phyloP scores from a whole-genome alignment of 164 flowering plant genomes.

The Liquidambar formosana region DNA sequence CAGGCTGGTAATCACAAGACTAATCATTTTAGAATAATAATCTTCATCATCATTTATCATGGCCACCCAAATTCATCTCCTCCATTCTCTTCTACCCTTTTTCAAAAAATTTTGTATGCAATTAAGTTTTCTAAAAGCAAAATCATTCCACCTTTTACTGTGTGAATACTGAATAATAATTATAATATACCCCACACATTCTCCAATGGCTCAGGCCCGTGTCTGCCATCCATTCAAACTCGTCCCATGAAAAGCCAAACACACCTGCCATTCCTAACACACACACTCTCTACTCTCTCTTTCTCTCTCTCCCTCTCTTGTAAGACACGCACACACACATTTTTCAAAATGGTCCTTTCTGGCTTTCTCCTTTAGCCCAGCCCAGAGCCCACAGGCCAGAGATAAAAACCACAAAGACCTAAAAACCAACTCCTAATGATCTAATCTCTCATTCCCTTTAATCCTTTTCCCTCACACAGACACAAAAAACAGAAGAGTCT shows the following conservation, averaged over 20 bases:
- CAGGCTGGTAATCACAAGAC: conserved; percentile 25
- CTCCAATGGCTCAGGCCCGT: conserved; percentile 16
- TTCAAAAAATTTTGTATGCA: not conserved
- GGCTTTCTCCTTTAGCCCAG: not conserved
- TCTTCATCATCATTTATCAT: conserved; percentile 34
- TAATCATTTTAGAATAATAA: conserved; percentile 62
- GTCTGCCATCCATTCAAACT: conserved; percentile 31
- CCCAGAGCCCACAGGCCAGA: conserved; percentile 7
- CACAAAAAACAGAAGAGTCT: not conserved
- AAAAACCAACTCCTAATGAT: not conserved
- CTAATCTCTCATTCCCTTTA: not conserved
- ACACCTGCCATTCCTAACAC: too few relatives aligned
- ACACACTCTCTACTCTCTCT: conserved; percentile 3
- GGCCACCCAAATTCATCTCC: not conserved
- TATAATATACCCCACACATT: conserved; percentile 4
- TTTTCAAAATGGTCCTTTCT: not conserved
- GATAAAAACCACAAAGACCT: not conserved
- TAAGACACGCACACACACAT: not conserved
- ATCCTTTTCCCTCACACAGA: not conserved
- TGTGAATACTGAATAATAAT: too few relatives aligned
- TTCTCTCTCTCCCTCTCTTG: conserved; percentile 8
- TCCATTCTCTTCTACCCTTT: conserved; percentile 3
- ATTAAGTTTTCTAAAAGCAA: conserved; percentile 24
- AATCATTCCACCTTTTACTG: conserved; percentile 39
- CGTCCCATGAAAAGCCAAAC: conserved; percentile 32